phyloP scores from a whole-genome alignment of 1,139 yeast genomes.

The Geotrichum klebahnii region DNA sequence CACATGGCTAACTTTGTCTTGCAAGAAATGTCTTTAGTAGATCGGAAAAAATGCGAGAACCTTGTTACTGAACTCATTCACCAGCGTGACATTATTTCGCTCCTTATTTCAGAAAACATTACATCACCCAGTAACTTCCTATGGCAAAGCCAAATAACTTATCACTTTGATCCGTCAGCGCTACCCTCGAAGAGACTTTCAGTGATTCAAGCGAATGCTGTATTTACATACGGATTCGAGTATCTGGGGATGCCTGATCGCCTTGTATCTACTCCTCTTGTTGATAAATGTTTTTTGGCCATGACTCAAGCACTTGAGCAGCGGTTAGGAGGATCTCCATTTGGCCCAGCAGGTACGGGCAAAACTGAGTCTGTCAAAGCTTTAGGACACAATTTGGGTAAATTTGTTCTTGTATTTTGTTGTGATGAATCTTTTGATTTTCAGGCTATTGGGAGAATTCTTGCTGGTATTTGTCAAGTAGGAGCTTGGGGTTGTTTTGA shows the following conservation, averaged over 20 bases:
- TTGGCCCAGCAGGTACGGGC: slow-evolving; percentile 98
- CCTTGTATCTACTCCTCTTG: slow-evolving; percentile 72
- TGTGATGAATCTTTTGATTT: slow-evolving; percentile 90
- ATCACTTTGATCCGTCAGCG: slow-evolving; percentile 42
- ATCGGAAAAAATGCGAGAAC: slow-evolving; percentile 53
- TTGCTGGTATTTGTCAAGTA: slow-evolving; percentile 76
- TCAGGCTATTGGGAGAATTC: slow-evolving; percentile 71
- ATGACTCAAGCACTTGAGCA: slow-evolving; percentile 74
- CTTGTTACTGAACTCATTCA: slow-evolving; percentile 66
- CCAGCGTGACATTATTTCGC: slow-evolving; percentile 46
- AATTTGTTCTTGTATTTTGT: slow-evolving; percentile 77
- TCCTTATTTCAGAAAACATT: slow-evolving; percentile 31
- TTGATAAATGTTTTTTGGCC: slow-evolving; percentile 60
- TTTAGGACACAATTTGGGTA: slow-evolving; percentile 73
- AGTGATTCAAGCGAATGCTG: slow-evolving; percentile 53
- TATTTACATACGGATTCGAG: slow-evolving; percentile 69
- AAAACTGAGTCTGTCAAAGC: slow-evolving; percentile 91
- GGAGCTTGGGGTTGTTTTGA: slow-evolving; percentile 98
- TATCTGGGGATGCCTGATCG: slow-evolving; percentile 74
- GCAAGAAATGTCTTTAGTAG: slow-evolving; percentile 36
- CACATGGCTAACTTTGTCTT: slow-evolving; percentile 38
- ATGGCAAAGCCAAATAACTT: slow-evolving; percentile 59
- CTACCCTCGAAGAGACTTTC: slow-evolving; percentile 38
- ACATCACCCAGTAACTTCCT: slow-evolving; percentile 31
- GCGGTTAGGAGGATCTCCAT: slow-evolving; percentile 81